Evolutionary conservation across 2,329 filamentous ascomycete genomes (phyloP), one percentile per base, ranked within the genome.

Genomic region (Colletotrichum tabaci): DNA sequence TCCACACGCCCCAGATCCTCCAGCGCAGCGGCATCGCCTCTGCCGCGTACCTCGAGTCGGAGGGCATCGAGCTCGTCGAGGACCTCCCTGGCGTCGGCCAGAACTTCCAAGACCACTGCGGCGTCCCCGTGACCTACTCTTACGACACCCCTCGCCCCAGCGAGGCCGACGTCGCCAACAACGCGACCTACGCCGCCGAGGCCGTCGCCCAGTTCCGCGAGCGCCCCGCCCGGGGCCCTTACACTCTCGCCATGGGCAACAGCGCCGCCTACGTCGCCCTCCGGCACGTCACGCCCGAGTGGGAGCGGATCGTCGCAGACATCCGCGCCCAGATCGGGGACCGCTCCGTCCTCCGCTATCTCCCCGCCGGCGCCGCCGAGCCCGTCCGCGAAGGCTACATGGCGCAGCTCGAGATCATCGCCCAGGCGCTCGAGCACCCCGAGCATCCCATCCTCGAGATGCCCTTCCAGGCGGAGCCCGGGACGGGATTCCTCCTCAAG

Each of bases 1-100:
- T 87, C 75, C 86, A 87, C 75, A 84, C 84, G 4, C 87, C 87
- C 0, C 85, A 87, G 73, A 81, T 89, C 7, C 83, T 89, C 2
- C 85, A 87, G 77, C 80, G 87, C 0, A 87, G 84, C 58, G 87
- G 87, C 13, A 80, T 89, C 42, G 86, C 86, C 0, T 82, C 84
- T 1, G 78, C 77, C 0, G 77, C 78, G 1, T 82, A 84, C 35
- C 80, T 89, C 3, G 65, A 81, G 13, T 76, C 80, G 16, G 80
- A 85, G 57, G 77, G 82, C 30, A 89, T 89, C 50, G 75, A 81
- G 0, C 74, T 86, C 2, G 71, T 88, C 4, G 80, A 81, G 4
- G 81, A 87, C 55, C 81, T 86, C 1, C 83, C 83, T 0, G 87
- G 86, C 0, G 87, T 89, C 1, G 88, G 87, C 6, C 80, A 87